Conservation (phyloP, 192 early-diverging fungal genomes). For the Mortierella antarctica region DNA sequence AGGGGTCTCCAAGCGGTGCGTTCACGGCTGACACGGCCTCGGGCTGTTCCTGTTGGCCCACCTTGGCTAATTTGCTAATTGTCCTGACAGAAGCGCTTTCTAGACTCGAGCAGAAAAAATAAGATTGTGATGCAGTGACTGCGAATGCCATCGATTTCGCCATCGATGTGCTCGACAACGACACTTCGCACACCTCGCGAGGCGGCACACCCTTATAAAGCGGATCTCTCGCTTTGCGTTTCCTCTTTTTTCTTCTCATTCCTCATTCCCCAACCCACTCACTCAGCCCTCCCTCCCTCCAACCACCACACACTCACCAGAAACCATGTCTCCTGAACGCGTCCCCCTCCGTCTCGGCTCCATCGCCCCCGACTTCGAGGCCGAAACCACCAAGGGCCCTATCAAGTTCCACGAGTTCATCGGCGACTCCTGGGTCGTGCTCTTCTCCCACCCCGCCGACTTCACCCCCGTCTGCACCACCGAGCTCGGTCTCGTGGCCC, state of each 20-base stretch:
- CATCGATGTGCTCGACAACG: too few relatives aligned
- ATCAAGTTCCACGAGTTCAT: conserved; percentile 94
- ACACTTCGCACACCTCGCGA: too few relatives aligned
- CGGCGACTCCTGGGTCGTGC: conserved; percentile 87
- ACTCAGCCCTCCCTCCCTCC: too few relatives aligned
- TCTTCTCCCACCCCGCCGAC: conserved; percentile 99
- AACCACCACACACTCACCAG: background rate
- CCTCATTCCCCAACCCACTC: background rate
- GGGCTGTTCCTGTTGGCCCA: too few relatives aligned
- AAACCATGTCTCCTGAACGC: conserved; percentile 31
- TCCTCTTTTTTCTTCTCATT: conserved; percentile 1
- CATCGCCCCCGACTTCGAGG: conserved; percentile 75
- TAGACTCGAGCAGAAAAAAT: too few relatives aligned
- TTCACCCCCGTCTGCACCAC: conserved; percentile 98
- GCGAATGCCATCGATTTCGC: too few relatives aligned
- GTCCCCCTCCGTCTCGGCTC: conserved; percentile 54
- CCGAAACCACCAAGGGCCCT: conserved; percentile 87
- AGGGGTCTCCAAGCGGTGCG: too few relatives aligned
- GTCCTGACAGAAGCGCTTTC: too few relatives aligned
- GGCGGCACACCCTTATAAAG: too few relatives aligned
- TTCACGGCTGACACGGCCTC: too few relatives aligned
- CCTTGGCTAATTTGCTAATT: too few relatives aligned
- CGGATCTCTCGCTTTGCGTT: background rate
- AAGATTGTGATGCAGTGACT: too few relatives aligned
- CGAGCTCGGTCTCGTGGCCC: conserved; percentile 94